These are phyloP conservation scores for Kodamaea sp. DNA, from an alignment of 1,139 yeast species.

Conservation along the genomic window DNA sequence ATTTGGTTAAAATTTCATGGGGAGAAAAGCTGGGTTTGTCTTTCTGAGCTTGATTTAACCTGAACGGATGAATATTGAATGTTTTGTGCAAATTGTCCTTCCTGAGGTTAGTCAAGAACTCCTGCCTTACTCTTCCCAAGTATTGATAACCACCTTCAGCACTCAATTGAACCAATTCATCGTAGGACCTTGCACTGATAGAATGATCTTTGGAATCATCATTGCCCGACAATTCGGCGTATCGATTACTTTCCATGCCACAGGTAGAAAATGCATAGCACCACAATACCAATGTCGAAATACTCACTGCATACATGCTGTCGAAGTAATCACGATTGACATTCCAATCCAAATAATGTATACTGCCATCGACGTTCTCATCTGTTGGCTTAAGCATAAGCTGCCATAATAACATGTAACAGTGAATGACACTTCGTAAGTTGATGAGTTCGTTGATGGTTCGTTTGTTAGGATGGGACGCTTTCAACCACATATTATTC, in stretches of 20 bases:
- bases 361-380: constrained; percentile 16
- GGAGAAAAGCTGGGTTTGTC: constrained; percentile 19
- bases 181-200: constrained; percentile 17
- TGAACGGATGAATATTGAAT: constrained; percentile 31
- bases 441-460: constrained; percentile 33
- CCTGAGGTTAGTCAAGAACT: constrained; percentile 21
- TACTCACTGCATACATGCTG: constrained; percentile 44
- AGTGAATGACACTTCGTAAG: constrained; percentile 55
- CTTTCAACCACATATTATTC: constrained; percentile 45
- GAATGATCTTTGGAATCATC: neutral
- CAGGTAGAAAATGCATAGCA: constrained; percentile 41
- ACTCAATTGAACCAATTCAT: constrained; percentile 24
- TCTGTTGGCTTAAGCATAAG: constrained; percentile 51
- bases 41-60: constrained; percentile 18
- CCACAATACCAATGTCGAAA: constrained; percentile 52
- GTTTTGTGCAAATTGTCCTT: constrained; percentile 25
- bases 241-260: constrained; percentile 41
- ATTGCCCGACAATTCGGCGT: constrained; percentile 17
- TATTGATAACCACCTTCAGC: constrained; percentile 33
- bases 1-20: constrained; percentile 39
- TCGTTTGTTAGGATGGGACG: constrained; percentile 16
- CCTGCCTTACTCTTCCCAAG: constrained; percentile 37
- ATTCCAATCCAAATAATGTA: constrained; percentile 29
- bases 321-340: constrained; percentile 36
- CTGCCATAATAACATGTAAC: constrained; percentile 64